Evolutionary conservation across 345 rosid genomes (phyloP), one percentile per base, ranked within the genome.

Genomic region (Cardamine occulta): DNA sequence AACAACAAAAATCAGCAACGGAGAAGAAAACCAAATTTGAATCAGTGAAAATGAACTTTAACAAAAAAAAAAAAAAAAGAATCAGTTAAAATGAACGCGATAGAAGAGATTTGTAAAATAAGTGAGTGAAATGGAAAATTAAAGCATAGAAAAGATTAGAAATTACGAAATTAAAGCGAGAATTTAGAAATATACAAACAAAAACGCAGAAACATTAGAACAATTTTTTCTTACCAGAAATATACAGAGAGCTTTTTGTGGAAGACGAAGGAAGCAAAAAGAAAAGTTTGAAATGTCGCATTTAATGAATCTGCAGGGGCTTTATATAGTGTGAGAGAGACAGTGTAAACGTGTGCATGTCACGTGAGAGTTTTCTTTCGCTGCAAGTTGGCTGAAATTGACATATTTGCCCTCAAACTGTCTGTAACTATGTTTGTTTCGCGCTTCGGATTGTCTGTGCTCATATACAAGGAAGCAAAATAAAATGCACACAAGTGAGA

Each of bases 361-460:
- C 79, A 75, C 74, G 79, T 75, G 66, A 23, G 55, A 60, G 11
- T 8, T 58, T 57, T 19, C 72, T 40, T 66, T 19, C 53, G 17
- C 60, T 13, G 44, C 68, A 75, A 75, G 68, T 49, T 74, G 59
- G n/a, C 2, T 0, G 0, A 5, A 7, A 37, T 24, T 48, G 53
- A 74, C 79, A 49, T 29, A 48, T 24, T 49, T 75, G 61, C 68
- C 73, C 79, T 75, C 79, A 75, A 59, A 59, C 79, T 28, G 67
- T 9, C 12, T 57, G 0, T 74, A 66, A 54, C 56, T 3, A 37
- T 73, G 57, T 23, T 44, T 56, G 57, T 74, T 44, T 34, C 29
- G 66, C 44, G 32, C 39, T 7, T 11, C 5, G 3, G 48, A 21
- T 56, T 15, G 11, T 55, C 17, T 15, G 49, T 10, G 45, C 1